Base-by-base conservation (phyloP, 441 rosid genomes). In the Theobroma grandiflorum region DNA sequence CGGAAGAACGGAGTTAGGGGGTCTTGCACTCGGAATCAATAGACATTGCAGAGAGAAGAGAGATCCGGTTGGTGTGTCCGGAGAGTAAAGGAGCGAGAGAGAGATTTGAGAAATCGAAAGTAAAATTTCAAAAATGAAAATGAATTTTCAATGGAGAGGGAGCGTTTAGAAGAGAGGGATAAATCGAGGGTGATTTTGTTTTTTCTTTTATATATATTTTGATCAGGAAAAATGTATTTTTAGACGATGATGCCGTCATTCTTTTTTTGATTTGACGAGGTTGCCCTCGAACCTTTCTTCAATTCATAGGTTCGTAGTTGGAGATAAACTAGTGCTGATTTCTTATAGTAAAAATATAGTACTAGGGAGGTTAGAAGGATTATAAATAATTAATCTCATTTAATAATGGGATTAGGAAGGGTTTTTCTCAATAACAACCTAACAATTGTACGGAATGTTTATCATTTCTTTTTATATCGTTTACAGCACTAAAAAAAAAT, bases 1-100 rank as follows among this genome's bases (percentile, higher is more conserved):
- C 74, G 78, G 72, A 45, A 49, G 82, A 9, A 26, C 15, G 10
- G 87, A 81, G 86, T 82, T 84, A 78, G 72, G 81, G 68, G 85
- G 85, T 83, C 86, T 72, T 15, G 8, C 74, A 82, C 83, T 81
- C 52, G 67, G 42, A 75, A 72, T 31, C 63, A 45, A 77, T 47
- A 5, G 69, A 79, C 82, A 84, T 72, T 84, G 89, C 79, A 42
- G 49, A 76, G 80, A 79, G 82, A 61, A 38, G 73, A 71, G 63
- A 79, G 82, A 84, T 86, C 78, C 74, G 64, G 63, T 45, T 47
- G 80, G 86, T 63, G 68, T 74, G 70, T 45, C 69, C 40, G 57
- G 72, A 26, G 31, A 26, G 31, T 26, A 26, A 26, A 26, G 79
- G 77, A 77, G 81, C 74, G 68, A 75, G 8, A 67, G 20, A 4